Evolutionary conservation across 352 stramenopile genomes (phyloP).

Genomic region (Globisporangium uncinulatum): DNA sequence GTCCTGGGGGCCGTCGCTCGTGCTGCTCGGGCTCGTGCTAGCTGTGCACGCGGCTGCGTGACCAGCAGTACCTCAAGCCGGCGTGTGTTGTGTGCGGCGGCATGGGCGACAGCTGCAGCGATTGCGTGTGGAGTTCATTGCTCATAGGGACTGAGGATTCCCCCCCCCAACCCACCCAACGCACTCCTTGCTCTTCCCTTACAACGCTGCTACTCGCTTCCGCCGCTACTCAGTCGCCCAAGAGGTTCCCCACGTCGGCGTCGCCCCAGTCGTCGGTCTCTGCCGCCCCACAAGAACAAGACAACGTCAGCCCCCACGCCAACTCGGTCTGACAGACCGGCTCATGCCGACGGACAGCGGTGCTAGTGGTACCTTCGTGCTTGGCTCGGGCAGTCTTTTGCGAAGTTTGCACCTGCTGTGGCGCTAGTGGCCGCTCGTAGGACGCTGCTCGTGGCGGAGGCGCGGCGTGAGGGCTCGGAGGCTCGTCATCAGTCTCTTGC

Average conservation of each 20-base stretch:
- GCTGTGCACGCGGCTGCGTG: slow-evolving; percentile 24
- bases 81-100: too few relatives aligned
- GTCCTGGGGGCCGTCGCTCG: slow-evolving; percentile 31
- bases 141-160: not conserved
- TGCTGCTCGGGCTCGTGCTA: slow-evolving; percentile 16
- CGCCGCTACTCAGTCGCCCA: slow-evolving; percentile 41
- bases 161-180: not conserved
- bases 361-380: slow-evolving; percentile 52
- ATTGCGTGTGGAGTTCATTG: not conserved
- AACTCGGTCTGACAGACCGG: slow-evolving; percentile 9
- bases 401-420: slow-evolving; percentile 13
- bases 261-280: slow-evolving; percentile 79
- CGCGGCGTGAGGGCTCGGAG: slow-evolving; percentile 32
- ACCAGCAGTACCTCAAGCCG: not conserved
- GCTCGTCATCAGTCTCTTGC: slow-evolving; percentile 15
- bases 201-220: not conserved
- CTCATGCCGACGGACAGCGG: not conserved
- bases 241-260: slow-evolving; percentile 68
- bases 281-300: slow-evolving; percentile 15
- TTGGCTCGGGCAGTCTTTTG: slow-evolving; percentile 35
- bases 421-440: slow-evolving; percentile 19
- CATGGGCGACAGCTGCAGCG: not conserved
- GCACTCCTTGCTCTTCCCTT: not conserved
- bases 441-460: slow-evolving; percentile 27
- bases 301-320: slow-evolving; percentile 7